Evolutionary conservation across 805 yeast species (phyloP), one percentile per base, ranked within the genome.

Genomic region (Candida oleophila): DNA sequence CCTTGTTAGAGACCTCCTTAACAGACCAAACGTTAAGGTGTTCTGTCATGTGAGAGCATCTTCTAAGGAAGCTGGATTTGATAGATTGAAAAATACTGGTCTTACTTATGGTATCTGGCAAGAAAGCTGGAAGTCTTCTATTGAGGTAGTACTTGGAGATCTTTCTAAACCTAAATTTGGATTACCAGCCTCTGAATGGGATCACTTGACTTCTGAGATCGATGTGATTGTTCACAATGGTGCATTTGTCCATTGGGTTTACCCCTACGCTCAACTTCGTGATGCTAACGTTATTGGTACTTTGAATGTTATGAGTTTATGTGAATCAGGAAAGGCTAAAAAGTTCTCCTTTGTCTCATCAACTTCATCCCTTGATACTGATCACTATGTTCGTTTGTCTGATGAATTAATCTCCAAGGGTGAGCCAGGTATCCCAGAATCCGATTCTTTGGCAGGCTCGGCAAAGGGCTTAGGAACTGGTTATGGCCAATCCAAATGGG

Each of bases 241-340:
- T 73, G 99, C 99, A 15, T 75, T 91, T 51, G 99, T 94, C 34
- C 99, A 94, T 66, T 94, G 99, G 99, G 97, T 91, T 2, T 94
- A 87, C 65, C 98, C 99, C 22, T 94, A 94, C 68, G 71, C 85
- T 41, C 88, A 87, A 54, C 74, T 94, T 59, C 81, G 98, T 57
- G 96, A 89, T 54, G 94, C 98, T 30, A 94, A 94, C 61, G 99
- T 95, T 28, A 70, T 91, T 48, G 83, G 96, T 38, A 87, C 98
- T 0, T 68, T 92, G 49, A 87, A 91, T 58, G 89, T 90, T 8
- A 72, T 94, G 79, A 82, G 82, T 60, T 67, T 91, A 56, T 84
- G 94, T 57, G 78, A 82, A 5, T 69, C 74, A 37, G 96, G 96
- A 35, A 90, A 87, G 63, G 81, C 97, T 34, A 95, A 94, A 65